Base-by-base conservation (phyloP, 2,329 filamentous ascomycete genomes). In the Pseudopithomyces maydicus region DNA sequence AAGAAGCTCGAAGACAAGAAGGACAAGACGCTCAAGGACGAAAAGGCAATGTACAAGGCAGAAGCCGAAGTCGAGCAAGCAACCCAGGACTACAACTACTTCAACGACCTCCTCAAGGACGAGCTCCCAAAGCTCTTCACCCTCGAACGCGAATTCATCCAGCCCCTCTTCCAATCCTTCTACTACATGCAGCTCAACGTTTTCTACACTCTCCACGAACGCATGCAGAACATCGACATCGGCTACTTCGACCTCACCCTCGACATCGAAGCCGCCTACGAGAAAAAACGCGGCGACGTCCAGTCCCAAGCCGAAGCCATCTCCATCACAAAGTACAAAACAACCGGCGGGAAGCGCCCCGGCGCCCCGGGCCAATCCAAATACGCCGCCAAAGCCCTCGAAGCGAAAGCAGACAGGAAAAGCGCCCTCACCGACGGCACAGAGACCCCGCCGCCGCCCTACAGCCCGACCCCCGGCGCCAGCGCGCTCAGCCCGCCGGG, bases 141-240 rank as follows among this genome's bases (percentile, higher is more conserved):
- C 7, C 86, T 99, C 17, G 95, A 99, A 77, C 86, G 89, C 62
- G 90, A 98, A 76, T 98, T 99, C 76, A 99, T 99, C 76, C 89
- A 91, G 66, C 95, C 95, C 2, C 86, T 99, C 7, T 99, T 99
- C 83, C 95, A 98, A 76, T 96, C 91, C 10, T 99, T 99, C 81
- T 99, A 99, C 80, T 99, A 98, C 82, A 99, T 99, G 95, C 95
- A 99, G 78, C 86, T 99, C 64, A 99, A 99, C 77, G 91, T 99
- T 64, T 99, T 98, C 77, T 99, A 99, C 79, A 99, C 95, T 1
- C 83, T 99, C 52, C 95, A 99, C 76, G 94, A 98, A 78, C 92
- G 89, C 79, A 99, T 99, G 95, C 95, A 99, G 80, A 88, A 85
- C 65, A 92, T 96, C 75, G 93, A 98, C 72, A 99, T 99, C 73